A percentile compares a stretch with the other conserved stretches of the same genome.
These are phyloP conservation scores for Helotiales sp. DNA, from an alignment of 2,329 filamentous ascomycete genomes.

Conservation along the genomic window DNA sequence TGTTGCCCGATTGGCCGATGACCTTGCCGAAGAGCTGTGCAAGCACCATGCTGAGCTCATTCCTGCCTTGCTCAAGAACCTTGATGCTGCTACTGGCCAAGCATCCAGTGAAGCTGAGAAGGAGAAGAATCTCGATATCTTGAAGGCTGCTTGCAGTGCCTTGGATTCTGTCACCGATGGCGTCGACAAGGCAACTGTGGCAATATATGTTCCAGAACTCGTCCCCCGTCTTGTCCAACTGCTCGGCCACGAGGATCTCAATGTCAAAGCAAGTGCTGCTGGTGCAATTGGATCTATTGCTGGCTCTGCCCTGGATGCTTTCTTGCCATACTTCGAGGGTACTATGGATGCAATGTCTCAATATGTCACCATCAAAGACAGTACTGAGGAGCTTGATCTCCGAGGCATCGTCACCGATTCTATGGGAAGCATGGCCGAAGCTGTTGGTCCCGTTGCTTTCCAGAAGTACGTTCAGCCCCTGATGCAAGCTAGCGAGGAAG, in stretches of 20 bases:
- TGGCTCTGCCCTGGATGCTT: constrained; percentile 78
- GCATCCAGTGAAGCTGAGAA: constrained; percentile 65
- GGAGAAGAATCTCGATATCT: constrained; percentile 81
- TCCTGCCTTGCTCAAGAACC: constrained; percentile 83
- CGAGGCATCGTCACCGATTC: constrained; percentile 90
- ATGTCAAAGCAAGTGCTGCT: constrained; percentile 87
- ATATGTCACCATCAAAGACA: constrained; percentile 85
- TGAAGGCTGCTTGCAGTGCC: constrained; percentile 87
- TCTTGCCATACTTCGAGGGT: constrained; percentile 88
- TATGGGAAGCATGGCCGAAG: constrained; percentile 88
- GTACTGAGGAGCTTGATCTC: constrained; percentile 86
- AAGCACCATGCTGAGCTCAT: constrained; percentile 86
- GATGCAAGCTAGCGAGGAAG: constrained; percentile 92
- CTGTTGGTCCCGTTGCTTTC: constrained; percentile 85
- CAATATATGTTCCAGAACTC: constrained; percentile 80
- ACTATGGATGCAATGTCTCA: constrained; percentile 89
- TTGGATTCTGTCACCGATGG: constrained; percentile 91
- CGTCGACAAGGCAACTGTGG: constrained; percentile 79
- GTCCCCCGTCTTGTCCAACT: constrained; percentile 85
- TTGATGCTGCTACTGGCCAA: constrained; percentile 77
- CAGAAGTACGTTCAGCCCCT: constrained; percentile 88
- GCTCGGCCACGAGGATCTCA: constrained; percentile 82
- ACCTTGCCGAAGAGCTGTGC: constrained; percentile 87
- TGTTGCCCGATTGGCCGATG: constrained; percentile 88
- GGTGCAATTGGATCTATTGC: constrained; percentile 91